Evolutionary conservation across 2,329 filamentous ascomycete genomes (phyloP), one percentile per base, ranked within the genome.

Genomic region (Fusarium sp.): DNA sequence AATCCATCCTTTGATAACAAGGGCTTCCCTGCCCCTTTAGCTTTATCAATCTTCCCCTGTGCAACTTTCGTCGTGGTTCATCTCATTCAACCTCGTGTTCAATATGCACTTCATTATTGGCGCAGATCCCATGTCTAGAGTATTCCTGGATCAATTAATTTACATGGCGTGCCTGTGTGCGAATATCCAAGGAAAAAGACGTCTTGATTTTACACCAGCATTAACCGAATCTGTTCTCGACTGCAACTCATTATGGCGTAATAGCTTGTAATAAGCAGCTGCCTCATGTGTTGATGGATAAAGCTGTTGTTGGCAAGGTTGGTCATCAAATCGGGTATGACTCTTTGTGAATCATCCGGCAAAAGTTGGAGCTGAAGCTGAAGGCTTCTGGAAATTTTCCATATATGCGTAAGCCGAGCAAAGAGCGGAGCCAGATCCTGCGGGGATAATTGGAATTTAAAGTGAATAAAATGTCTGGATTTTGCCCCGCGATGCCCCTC

Each of bases 401-500:
- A 15, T 32, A n/a, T 43, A 12, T 25, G 24, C 22, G 19, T 36
- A 45, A 45, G 53, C 25, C 47, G 29, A 32, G 32, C 26, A 35
- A 38, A 46, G 22, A 24, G 58, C 53, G 48, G 60, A 58, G 58
- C 24, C 28, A 43, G 5, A 48, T 31, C 46, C 28, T 52, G 45
- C 45, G 43, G 60, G 50, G 55, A 61, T 55, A 40, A 32, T 22
- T 28, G 25, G 26, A 28, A 28, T n/a, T n/a, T 8, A 54, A 45
- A 22, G 36, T 38, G 46, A 38, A 56, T 46, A 48, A 40, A 56
- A 51, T 48, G 38, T 53, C 47, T 35, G 22, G 15, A 48, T 19
- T 59, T 58, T 67, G 62, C 58, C 63, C 63, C 59, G 48, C 63
- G 54, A 48, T 66, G 59, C 63, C 63, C 63, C 54, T 67, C 63